Conservation (phyloP, 2,329 filamentous ascomycete genomes). For the Aureobasidium sp. region DNA sequence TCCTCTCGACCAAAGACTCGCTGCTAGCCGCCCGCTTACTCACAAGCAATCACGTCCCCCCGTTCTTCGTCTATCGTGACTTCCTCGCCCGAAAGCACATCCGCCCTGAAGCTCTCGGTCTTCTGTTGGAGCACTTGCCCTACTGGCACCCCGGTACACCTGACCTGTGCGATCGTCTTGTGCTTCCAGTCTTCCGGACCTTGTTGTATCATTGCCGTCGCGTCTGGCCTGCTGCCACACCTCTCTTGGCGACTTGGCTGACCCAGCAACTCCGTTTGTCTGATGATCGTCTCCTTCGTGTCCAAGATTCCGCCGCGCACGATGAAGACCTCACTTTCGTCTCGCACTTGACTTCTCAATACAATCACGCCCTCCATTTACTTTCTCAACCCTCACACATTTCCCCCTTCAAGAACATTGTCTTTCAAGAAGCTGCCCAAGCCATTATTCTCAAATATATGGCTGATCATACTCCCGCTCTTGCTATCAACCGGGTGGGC, state of each 20-base stretch:
- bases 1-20: slow-evolving; percentile 20
- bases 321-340: not conserved
- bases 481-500: slow-evolving; percentile 50
- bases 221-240: slow-evolving; percentile 41
- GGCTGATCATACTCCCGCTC: slow-evolving; percentile 45
- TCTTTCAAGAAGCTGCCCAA: slow-evolving; percentile 50
- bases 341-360: not conserved
- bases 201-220: slow-evolving; percentile 45
- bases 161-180: not conserved
- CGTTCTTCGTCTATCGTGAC: slow-evolving; percentile 39
- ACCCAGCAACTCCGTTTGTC: not conserved
- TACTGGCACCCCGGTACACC: not conserved
- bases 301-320: not conserved
- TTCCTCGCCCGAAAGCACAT: slow-evolving; percentile 40
- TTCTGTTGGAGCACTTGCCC: slow-evolving; percentile 31
- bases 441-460: slow-evolving; percentile 52
- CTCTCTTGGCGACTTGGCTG: slow-evolving; percentile 16
- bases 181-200: slow-evolving; percentile 38
- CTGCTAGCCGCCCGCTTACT: slow-evolving; percentile 20
- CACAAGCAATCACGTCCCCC: not conserved
- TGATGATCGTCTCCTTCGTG: not conserved
- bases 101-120: slow-evolving; percentile 34
- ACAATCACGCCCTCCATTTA: slow-evolving; percentile 42
- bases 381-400: slow-evolving; percentile 43
- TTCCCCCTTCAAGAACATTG: slow-evolving; percentile 42